A percentile compares a stretch with the other conserved stretches of the same genome.
These are phyloP conservation scores for Trametes elegans DNA, from an alignment of 768 basidiomycete genomes.

Conservation along the genomic window DNA sequence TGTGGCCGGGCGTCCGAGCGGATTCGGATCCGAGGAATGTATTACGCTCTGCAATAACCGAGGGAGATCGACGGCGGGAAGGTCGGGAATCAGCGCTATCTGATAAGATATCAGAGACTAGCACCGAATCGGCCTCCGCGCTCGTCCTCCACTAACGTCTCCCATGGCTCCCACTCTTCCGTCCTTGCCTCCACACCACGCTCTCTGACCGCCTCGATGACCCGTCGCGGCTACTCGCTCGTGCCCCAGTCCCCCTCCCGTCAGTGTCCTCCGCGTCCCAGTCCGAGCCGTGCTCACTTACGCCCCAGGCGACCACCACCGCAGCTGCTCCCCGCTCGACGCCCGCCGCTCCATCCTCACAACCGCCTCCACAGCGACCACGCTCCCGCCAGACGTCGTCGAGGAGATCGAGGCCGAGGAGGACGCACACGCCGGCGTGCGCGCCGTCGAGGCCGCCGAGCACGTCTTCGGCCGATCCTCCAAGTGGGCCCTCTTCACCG, in stretches of 20 bases:
- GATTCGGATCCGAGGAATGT: too few relatives aligned
- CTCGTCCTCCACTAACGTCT: not conserved
- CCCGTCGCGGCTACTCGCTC: constrained; percentile 10
- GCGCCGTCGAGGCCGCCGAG: constrained; percentile 25
- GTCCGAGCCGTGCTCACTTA: too few relatives aligned
- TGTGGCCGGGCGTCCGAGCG: too few relatives aligned
- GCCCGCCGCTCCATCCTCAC: constrained; percentile 7
- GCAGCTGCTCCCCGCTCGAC: constrained; percentile 8
- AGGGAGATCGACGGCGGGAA: too few relatives aligned
- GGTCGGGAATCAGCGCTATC: not conserved
- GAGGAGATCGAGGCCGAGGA: constrained; percentile 21
- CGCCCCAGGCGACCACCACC: too few relatives aligned
- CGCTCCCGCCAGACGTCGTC: constrained; percentile 8
- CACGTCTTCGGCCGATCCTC: constrained; percentile 23
- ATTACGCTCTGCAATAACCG: not conserved
- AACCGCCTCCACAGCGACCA: not conserved
- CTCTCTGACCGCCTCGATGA: not conserved
- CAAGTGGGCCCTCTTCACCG: constrained; percentile 26
- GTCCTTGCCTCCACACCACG: not conserved
- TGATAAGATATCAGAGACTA: constrained; percentile 3
- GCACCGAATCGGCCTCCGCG: not conserved
- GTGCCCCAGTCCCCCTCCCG: constrained; percentile 15
- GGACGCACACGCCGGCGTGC: constrained; percentile 25
- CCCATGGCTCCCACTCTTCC: not conserved
- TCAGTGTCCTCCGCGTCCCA: constrained; percentile 7